These are phyloP conservation scores for Trametes cubensis DNA, from an alignment of 768 basidiomycete species.

Conservation along the genomic window DNA sequence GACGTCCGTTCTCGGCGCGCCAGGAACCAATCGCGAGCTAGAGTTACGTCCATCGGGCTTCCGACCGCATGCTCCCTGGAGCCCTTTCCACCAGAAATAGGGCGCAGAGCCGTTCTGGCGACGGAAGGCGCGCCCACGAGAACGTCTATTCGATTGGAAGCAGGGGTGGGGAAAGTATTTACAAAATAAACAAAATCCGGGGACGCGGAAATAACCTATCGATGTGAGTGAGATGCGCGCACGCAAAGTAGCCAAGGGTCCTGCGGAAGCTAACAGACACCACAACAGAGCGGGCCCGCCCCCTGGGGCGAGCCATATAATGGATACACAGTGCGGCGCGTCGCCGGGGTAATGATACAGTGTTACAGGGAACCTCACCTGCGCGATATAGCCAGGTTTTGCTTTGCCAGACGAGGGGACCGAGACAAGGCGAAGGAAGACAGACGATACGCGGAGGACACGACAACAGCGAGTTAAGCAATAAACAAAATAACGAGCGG, in stretches of 20 bases:
- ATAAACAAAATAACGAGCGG: conserved; percentile 25
- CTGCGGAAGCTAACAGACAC: conserved; percentile 10
- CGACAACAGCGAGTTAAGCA: conserved; percentile 23
- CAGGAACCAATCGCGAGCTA: conserved; percentile 20
- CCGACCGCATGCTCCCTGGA: conserved; percentile 17
- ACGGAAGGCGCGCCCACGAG: conserved; percentile 20
- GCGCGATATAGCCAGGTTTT: not conserved
- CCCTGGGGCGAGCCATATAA: conserved; percentile 19
- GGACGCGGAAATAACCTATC: conserved; percentile 31
- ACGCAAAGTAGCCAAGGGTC: conserved; percentile 5
- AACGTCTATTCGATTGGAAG: conserved; percentile 14
- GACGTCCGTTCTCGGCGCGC: conserved; percentile 10
- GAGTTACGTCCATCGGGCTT: conserved; percentile 22
- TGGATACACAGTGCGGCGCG: conserved; percentile 26
- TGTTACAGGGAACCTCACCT: conserved; percentile 15
- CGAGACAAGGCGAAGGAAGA: conserved; percentile 5
- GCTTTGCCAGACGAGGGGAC: not conserved
- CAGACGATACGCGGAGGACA: not conserved
- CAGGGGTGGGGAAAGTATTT: conserved; percentile 21
- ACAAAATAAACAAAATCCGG: conserved; percentile 30
- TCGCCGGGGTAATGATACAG: conserved; percentile 24
- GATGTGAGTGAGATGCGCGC: conserved; percentile 14
- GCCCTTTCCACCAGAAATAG: conserved; percentile 8
- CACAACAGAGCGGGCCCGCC: conserved; percentile 13
- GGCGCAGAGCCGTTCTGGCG: conserved; percentile 18